Base-by-base conservation (phyloP, 2,329 filamentous ascomycete species). In the Fusarium goolgardi region DNA sequence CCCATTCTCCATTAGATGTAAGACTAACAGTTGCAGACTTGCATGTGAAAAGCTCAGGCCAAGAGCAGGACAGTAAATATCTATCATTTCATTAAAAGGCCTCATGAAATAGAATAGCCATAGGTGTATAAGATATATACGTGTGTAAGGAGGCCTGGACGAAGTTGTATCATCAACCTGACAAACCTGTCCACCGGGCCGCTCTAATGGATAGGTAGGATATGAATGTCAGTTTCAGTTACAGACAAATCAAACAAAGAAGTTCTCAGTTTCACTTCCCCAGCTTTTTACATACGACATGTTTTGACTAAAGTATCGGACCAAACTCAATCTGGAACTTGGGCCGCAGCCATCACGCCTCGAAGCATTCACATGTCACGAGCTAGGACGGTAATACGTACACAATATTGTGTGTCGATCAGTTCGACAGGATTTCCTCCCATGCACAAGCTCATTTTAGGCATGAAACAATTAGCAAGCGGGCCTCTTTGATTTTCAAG, bases 291-390 rank as follows among this genome's bases (percentile, higher is more conserved):
- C 40, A 34, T 34, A 37, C 52, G 41, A 52, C 63, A 55, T 49
- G 54, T 59, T 65, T 67, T 53, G 37, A 46, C 50, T 59, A 34
- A 29, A 63, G 34, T 16, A 29, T 45, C 21, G 27, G n/a, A 41
- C 71, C 67, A 72, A 53, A 58, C 71, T 68, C 46, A 63, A 71
- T 58, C 67, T 29, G 71, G 71, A 51, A 55, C 56, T 54, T 62
- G 34, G 59, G 54, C 71, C 69, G 70, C 52, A 55, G 59, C 61
- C 54, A 45, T 57, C 49, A 43, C 41, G 37, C 35, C 39, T 58
- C 47, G 12, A 59, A 49, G n/a, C 63, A 54, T 61, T 70, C 67
- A 70, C 67, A 70, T 70, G 67, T 55, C 67, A 68, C 25, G 31
- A 59, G 63, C 35, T 20, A 44, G 32, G 51, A 52, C 51, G 46